Evolutionary conservation across 768 basidiomycete genomes (phyloP).

Genomic region (Rhodotorula graminis): DNA sequence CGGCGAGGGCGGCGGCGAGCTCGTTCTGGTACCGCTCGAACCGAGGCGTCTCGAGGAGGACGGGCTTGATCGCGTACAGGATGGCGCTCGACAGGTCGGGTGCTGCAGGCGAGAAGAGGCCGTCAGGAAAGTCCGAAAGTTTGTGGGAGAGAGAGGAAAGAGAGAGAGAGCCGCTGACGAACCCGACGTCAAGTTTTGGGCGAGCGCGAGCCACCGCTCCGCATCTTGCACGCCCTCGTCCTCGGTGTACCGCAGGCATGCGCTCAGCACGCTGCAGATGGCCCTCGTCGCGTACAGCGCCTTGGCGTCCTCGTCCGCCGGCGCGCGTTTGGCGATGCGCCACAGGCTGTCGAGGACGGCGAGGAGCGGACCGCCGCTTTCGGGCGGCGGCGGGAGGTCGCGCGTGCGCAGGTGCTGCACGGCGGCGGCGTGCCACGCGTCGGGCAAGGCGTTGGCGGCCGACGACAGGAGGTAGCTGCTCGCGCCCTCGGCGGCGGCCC

Average conservation of each 20-base stretch:
- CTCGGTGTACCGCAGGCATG: slow-evolving; percentile 56
- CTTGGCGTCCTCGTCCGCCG: slow-evolving; percentile 46
- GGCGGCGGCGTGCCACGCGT: slow-evolving; percentile 52
- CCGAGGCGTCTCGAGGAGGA: slow-evolving; percentile 63
- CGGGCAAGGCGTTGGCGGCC: slow-evolving; percentile 48
- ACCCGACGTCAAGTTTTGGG: slow-evolving; percentile 52
- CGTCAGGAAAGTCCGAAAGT: not conserved
- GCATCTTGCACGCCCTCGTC: slow-evolving; percentile 64
- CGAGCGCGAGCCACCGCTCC: slow-evolving; percentile 71
- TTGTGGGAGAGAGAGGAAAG: not conserved
- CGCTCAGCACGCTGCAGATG: slow-evolving; percentile 58
- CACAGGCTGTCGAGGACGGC: slow-evolving; percentile 18
- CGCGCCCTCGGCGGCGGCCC: slow-evolving; percentile 26
- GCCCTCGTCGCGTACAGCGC: slow-evolving; percentile 58
- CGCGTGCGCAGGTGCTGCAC: slow-evolving; percentile 14
- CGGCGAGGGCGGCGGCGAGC: slow-evolving; percentile 71
- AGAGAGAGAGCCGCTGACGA: not conserved
- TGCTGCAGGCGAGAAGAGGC: slow-evolving; percentile 50
- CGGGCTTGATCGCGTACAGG: slow-evolving; percentile 57
- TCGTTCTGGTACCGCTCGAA: slow-evolving; percentile 83
- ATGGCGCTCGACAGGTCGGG: slow-evolving; percentile 67
- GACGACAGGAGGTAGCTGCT: slow-evolving; percentile 61
- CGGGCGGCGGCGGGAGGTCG: not conserved
- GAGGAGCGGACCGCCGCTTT: slow-evolving; percentile 41
- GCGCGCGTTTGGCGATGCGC: not conserved